Base-by-base conservation (phyloP, 257 asterid genomes). In the Ballota nigra region DNA sequence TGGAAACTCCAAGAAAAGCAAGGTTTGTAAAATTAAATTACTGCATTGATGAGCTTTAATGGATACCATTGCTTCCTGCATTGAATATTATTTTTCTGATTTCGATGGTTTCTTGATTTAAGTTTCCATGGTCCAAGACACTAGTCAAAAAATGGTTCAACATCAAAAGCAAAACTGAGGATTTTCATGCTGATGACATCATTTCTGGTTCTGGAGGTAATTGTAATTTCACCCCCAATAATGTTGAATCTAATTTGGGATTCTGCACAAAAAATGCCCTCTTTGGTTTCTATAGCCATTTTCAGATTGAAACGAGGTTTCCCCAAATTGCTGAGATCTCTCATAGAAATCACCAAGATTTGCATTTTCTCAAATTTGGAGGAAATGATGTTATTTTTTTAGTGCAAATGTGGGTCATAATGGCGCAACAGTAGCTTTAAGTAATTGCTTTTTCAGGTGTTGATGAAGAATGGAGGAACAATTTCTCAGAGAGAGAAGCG, bases 141-240 rank as follows among this genome's bases (percentile, higher is more conserved):
- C 87, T 95, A 57, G 94, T 95, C 75, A 92, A 95, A 91, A 95
- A 95, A 89, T 91, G 93, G 99, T 82, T 95, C 90, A 89, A 95
- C 78, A 80, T 88, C 84, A 92, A 75, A 82, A 82, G 83, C 88
- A 89, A 87, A 74, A 82, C 89, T 18, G 94, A 92, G 80, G 98
- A 95, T 66, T 91, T 85, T 72, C 99, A 95, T 69, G 98, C 99
- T 38, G 99, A 89, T 80, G 97, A 86, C 84, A 77, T 88, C 79
- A 80, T 81, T 58, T 75, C 38, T 58, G 79, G 81, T n/a, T n/a
- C n/a, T n/a, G n/a, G n/a, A 83, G 95, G 97, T 85, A 75, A 83
- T n/a, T n/a, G n/a, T n/a, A n/a, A 75, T 68, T 52, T 29, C 67
- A 60, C 64, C 79, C 71, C 68, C 63, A 38, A 62, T 28, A 62